Percentiles rank a stretch among this genome's conserved stretches.
These are phyloP conservation scores for Pseudogymnoascus pannorum DNA, from an alignment of 2,329 filamentous ascomycete species.

Conservation along the genomic window DNA sequence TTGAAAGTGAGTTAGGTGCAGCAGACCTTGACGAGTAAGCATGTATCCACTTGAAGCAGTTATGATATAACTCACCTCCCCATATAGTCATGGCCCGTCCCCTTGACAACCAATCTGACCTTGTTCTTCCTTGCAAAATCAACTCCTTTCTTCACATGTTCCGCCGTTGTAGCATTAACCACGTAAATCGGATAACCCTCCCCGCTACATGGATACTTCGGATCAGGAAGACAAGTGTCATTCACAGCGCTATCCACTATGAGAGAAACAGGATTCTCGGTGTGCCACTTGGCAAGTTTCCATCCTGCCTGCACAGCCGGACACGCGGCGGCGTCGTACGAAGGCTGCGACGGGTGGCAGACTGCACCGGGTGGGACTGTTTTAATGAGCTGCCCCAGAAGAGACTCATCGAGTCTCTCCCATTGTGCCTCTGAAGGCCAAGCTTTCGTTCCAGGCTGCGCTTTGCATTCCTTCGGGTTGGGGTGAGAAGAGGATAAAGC, in stretches of 20 bases:
- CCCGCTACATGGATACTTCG: slow-evolving; percentile 31
- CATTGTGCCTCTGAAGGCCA: slow-evolving; percentile 44
- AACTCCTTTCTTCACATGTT: slow-evolving; percentile 25
- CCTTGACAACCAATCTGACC: slow-evolving; percentile 35
- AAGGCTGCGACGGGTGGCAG: slow-evolving; percentile 35
- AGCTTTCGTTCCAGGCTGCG: slow-evolving; percentile 36
- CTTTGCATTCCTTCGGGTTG: slow-evolving; percentile 35
- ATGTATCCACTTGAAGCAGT: slow-evolving; percentile 21
- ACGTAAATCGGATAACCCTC: slow-evolving; percentile 36
- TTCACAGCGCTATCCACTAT: slow-evolving; percentile 40
- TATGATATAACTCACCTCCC: slow-evolving; percentile 18
- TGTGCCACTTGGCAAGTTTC: slow-evolving; percentile 33
- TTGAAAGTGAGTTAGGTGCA: slow-evolving; percentile 42
- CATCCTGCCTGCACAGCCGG: slow-evolving; percentile 25
- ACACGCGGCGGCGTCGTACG: slow-evolving; percentile 31
- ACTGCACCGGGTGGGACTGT: slow-evolving; percentile 39
- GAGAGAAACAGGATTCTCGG: slow-evolving; percentile 32
- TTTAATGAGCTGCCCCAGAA: slow-evolving; percentile 36
- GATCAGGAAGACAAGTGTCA: slow-evolving; percentile 42
- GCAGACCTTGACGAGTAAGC: slow-evolving; percentile 30
- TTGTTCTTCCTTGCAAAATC: slow-evolving; percentile 30
- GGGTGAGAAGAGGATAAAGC: background rate
- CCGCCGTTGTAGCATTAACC: slow-evolving; percentile 24
- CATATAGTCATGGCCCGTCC: slow-evolving; percentile 38
- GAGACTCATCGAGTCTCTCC: slow-evolving; percentile 38